Evolutionary conservation across 345 rosid genomes (phyloP).

Genomic region (Mangifera indica): DNA sequence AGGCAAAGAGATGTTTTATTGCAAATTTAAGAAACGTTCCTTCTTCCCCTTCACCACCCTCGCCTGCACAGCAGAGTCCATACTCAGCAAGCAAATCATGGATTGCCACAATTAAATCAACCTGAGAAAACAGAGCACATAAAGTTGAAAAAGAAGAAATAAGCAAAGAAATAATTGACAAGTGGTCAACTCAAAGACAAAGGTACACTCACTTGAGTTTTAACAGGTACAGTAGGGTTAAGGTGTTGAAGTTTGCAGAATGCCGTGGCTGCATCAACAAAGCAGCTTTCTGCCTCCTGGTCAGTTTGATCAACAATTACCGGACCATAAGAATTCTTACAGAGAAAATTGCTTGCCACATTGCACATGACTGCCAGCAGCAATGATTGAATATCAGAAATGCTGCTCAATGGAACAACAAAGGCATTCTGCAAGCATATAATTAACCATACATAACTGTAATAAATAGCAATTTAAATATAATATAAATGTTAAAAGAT

Average conservation of each 20-base stretch:
- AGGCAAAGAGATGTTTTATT: conserved; percentile 85
- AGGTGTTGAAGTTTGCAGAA: conserved; percentile 96
- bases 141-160: conserved; percentile 15
- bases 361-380: conserved; percentile 81
- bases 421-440: conserved; percentile 54
- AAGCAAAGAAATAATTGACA: conserved; percentile 5
- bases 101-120: conserved; percentile 76
- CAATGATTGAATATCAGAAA: conserved; percentile 65
- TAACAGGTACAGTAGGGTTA: conserved; percentile 50
- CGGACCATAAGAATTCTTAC: conserved; percentile 51
- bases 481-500: background rate
- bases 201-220: conserved; percentile 63
- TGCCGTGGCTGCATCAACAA: conserved; percentile 76
- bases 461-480: conserved; percentile 9
- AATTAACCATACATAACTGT: conserved; percentile 17
- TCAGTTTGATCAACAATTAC: conserved; percentile 52
- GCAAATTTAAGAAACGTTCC: conserved; percentile 92
- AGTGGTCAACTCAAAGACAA: conserved; percentile 12
- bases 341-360: conserved; percentile 56
- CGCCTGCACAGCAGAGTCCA: conserved; percentile 90
- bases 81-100: conserved; percentile 92
- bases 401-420: conserved; percentile 38
- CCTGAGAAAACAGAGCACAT: conserved; percentile 41
- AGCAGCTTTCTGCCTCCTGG: conserved; percentile 63
- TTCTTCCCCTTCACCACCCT: conserved; percentile 75